A percentile compares a stretch with the other conserved stretches of the same genome.
Conservation (phyloP, 208 protist species). For the Trypanosomatidae sp. region DNA sequence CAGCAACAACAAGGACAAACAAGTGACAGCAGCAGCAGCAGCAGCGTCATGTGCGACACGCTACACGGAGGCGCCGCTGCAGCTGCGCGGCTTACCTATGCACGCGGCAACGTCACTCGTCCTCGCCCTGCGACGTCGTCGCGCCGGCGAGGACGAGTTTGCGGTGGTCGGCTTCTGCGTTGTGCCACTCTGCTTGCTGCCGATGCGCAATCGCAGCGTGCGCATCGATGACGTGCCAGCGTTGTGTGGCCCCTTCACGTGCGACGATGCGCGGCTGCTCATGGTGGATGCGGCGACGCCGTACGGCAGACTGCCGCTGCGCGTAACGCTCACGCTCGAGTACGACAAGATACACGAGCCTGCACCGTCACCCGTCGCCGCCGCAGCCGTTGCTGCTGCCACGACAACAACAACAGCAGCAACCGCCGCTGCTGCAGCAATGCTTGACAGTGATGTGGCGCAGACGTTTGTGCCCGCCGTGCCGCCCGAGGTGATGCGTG, state of each 20-base stretch:
- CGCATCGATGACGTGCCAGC: slow-evolving; percentile 72
- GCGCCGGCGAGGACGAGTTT: slow-evolving; percentile 12
- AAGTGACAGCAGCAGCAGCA: no score
- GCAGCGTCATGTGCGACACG: neutral
- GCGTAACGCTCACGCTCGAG: slow-evolving; percentile 56
- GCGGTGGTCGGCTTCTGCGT: slow-evolving; percentile 76
- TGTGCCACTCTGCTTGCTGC: slow-evolving; percentile 80
- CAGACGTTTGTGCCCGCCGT: no score
- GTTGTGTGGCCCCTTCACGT: slow-evolving; percentile 73
- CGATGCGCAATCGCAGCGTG: slow-evolving; percentile 71
- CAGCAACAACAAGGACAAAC: slow-evolving; percentile 1
- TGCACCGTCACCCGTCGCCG: neutral
- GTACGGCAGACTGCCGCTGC: slow-evolving; percentile 64
- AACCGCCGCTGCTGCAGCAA: no score
- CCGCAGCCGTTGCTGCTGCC: neutral
- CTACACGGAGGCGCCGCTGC: slow-evolving; percentile 36
- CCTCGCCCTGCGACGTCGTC: slow-evolving; percentile 58
- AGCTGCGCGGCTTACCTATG: slow-evolving; percentile 59
- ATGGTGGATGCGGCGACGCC: slow-evolving; percentile 66
- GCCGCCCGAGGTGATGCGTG: no score
- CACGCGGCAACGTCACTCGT: slow-evolving; percentile 77
- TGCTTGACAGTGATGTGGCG: no score
- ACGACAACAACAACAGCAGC: neutral
- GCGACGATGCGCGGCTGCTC: slow-evolving; percentile 70
- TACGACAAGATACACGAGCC: slow-evolving; percentile 51